Base-by-base conservation (phyloP, 2,329 filamentous ascomycete genomes). In the Aspergillus sergii region DNA sequence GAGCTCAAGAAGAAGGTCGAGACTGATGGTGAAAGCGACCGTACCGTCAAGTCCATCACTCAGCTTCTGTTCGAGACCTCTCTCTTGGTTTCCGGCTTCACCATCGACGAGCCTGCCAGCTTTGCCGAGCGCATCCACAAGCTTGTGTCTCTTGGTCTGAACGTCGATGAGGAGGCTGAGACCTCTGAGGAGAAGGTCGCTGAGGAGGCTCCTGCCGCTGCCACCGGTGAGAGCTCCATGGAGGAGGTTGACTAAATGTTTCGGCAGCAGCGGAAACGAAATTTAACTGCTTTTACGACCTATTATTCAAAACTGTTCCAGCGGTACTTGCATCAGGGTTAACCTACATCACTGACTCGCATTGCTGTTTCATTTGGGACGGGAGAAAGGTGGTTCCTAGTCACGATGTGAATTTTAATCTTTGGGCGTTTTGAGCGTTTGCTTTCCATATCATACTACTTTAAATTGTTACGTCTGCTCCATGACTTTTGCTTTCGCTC, bases 1-100 rank as follows among this genome's bases (percentile, higher is more conserved):
- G 95, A 98, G 88, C 91, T 99, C 78, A 97, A 96, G 92, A 93
- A 91, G 86, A 99, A 99, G 93, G 93, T 98, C 67, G 95, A 98
- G 88, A 80, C 90, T 64, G 95, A 99, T 76, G 95, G 95, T 69
- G 94, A 97, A 91, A 94, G 94, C 81, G 95, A 98, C 88, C 93
- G 94, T 81, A 97, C 94, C 64, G 95, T 99, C 86, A 98, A 98
- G 89, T 96, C 93, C 67, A 98, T 99, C 79, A 96, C 95, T 73
- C 94, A 96, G 84, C 91, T 99, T 61, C 91, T 99, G 74, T 99
- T 95, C 84, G 95, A 99, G 90, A 99, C 95, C 72, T 98, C 95
- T 48, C 91, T 99, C 66, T 89, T 99, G 65, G 95, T 98, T 78
- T 98, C 95, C 73, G 95, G 95, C 76, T 99, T 99, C 91, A 98